These are phyloP conservation scores for Stephania yunnanensis DNA, from an alignment of 164 flowering plant genomes.

Conservation along the genomic window DNA sequence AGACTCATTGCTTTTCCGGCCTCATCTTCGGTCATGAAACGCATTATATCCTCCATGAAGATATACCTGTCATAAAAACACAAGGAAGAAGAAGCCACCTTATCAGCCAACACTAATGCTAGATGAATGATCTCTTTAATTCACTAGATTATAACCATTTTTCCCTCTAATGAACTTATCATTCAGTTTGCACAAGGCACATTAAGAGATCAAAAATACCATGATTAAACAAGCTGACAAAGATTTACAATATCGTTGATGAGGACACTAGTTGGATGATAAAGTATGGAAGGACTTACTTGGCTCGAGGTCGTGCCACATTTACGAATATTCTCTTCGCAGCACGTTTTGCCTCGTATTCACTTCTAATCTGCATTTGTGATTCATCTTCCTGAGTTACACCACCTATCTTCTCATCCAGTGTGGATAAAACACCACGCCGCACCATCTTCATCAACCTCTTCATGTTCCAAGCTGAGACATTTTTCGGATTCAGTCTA, in stretches of 20 bases:
- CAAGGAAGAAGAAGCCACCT: neutral
- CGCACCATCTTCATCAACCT: conserved; percentile 55
- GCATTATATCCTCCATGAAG: conserved; percentile 40
- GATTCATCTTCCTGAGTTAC: conserved; percentile 36
- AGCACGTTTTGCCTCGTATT: conserved; percentile 48
- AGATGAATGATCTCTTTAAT: neutral
- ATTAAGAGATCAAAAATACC: neutral
- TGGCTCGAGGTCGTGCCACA: conserved; percentile 46
- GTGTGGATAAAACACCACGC: conserved; percentile 41
- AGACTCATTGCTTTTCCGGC: conserved; percentile 43
- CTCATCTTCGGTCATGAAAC: conserved; percentile 55
- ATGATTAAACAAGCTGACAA: neutral
- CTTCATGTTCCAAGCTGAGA: conserved; percentile 78
- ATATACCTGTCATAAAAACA: conserved; percentile 28
- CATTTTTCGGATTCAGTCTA: conserved; percentile 53
- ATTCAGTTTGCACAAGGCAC: neutral
- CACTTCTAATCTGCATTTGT: conserved; percentile 38
- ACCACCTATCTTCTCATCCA: conserved; percentile 42
- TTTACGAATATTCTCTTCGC: conserved; percentile 56
- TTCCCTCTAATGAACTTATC: too few relatives aligned
- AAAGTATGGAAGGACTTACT: conserved; percentile 27
- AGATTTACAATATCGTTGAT: too few relatives aligned
- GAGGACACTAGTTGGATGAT: too few relatives aligned
- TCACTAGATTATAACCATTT: too few relatives aligned
- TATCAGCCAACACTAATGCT: neutral